These are phyloP conservation scores for Annulohypoxylon nitens DNA, from an alignment of 495 filamentous ascomycete species.

Conservation along the genomic window DNA sequence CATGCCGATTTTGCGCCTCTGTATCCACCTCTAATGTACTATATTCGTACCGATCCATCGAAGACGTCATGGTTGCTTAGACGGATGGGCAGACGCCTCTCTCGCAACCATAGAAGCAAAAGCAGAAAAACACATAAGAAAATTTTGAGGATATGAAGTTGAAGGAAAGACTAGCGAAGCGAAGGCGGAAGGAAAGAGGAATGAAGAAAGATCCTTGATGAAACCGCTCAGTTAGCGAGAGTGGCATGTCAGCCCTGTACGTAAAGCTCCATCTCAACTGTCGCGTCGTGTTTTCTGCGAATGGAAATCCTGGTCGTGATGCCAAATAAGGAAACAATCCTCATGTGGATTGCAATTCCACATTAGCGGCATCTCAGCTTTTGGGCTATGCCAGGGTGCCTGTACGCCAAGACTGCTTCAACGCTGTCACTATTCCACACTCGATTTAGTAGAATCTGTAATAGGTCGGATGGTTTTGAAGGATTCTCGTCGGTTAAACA, in stretches of 20 bases:
- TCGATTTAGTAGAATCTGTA: slow-evolving; percentile 16
- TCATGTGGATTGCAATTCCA: slow-evolving; percentile 20
- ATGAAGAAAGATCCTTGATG: slow-evolving; percentile 29
- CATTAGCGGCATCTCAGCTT: slow-evolving; percentile 26
- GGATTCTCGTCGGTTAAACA: slow-evolving; percentile 16
- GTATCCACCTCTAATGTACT: slow-evolving; percentile 49
- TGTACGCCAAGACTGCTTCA: slow-evolving; percentile 21
- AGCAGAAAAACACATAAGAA: slow-evolving; percentile 15
- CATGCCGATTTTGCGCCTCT: slow-evolving; percentile 34
- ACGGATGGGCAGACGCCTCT: slow-evolving; percentile 11
- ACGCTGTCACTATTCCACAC: slow-evolving; percentile 14
- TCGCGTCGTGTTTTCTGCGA: slow-evolving; percentile 21
- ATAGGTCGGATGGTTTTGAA: slow-evolving; percentile 21
- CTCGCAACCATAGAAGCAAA: slow-evolving; percentile 16
- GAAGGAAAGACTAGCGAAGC: slow-evolving; percentile 1
- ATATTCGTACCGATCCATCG: slow-evolving; percentile 42
- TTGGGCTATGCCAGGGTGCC: slow-evolving; percentile 27
- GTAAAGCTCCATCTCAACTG: slow-evolving; percentile 12
- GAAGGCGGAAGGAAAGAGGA: slow-evolving; percentile 11
- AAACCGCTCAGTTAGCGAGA: slow-evolving; percentile 31
- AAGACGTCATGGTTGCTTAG: slow-evolving; percentile 40
- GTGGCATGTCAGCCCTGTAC: slow-evolving; percentile 32
- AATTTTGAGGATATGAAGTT: slow-evolving; percentile 9
- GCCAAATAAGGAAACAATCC: slow-evolving; percentile 33
- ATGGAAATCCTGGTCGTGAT: slow-evolving; percentile 20